phyloP scores from a whole-genome alignment of 164 flowering plant species.

The Magnolia changhungtana region DNA sequence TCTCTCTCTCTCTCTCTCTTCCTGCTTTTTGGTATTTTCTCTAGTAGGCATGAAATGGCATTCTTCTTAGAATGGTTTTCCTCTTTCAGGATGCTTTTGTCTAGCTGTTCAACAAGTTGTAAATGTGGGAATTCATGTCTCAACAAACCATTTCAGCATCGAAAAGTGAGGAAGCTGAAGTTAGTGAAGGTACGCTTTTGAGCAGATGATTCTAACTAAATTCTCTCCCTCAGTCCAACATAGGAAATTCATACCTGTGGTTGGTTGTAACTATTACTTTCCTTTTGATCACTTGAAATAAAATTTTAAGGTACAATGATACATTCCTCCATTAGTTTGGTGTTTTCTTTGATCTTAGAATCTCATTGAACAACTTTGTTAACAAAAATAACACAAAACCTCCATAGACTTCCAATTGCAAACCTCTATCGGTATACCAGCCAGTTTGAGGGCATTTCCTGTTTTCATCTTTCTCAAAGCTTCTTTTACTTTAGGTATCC shows the following conservation, averaged over 20 bases:
- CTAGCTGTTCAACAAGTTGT: conserved; percentile 89
- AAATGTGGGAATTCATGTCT: conserved; percentile 78
- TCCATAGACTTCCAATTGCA: too few relatives aligned
- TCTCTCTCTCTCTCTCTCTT: too few relatives aligned
- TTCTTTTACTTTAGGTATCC: too few relatives aligned
- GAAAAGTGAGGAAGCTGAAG: conserved; percentile 86
- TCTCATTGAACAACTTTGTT: too few relatives aligned
- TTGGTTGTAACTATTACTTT: not conserved
- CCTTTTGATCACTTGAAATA: too few relatives aligned
- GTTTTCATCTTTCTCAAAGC: too few relatives aligned
- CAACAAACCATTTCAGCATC: conserved; percentile 86
- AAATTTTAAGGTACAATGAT: not conserved
- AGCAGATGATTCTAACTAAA: not conserved
- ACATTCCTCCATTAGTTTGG: too few relatives aligned
- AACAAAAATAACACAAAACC: too few relatives aligned
- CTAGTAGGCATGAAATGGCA: not conserved
- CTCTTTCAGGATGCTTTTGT: conserved; percentile 77
- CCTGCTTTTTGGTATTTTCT: not conserved
- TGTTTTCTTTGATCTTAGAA: too few relatives aligned
- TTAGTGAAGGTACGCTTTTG: conserved; percentile 60
- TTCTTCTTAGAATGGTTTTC: conserved; percentile 5
- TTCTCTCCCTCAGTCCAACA: not conserved
- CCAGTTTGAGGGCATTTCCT: too few relatives aligned
- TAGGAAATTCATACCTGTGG: not conserved
- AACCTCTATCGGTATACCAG: too few relatives aligned